These are phyloP conservation scores for Backusella psychrophila DNA, from an alignment of 192 early-diverging fungal species.

Conservation along the genomic window DNA sequence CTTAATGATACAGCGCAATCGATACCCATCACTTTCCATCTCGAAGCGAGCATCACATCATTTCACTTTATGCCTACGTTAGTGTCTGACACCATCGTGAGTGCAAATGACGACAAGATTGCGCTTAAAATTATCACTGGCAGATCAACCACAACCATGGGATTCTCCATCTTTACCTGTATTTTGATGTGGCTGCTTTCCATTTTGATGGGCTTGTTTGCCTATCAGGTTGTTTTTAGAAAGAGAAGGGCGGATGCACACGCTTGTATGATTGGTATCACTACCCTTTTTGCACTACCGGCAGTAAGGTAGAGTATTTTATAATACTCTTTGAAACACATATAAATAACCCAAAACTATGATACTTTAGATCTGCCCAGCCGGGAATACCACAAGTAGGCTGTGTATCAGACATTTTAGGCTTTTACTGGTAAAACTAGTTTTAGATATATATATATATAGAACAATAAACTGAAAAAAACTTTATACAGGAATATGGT, in stretches of 20 bases:
- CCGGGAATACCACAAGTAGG: constrained; percentile 45
- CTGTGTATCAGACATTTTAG: constrained; percentile 46
- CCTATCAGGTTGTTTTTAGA: constrained; percentile 40
- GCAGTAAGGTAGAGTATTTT: constrained; percentile 12
- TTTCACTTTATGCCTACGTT: constrained; percentile 43
- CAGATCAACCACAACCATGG: constrained; percentile 44
- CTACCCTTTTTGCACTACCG: constrained; percentile 42
- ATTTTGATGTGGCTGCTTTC: constrained; percentile 49
- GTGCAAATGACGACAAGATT: constrained; percentile 32
- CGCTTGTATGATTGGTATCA: constrained; percentile 42
- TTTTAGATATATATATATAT: background rate
- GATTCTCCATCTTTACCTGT: constrained; percentile 47
- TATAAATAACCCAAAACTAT: background rate
- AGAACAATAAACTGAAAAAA: background rate
- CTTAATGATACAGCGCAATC: constrained; percentile 35
- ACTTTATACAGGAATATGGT: constrained; percentile 41
- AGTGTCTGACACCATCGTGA: background rate
- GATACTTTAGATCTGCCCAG: constrained; percentile 35
- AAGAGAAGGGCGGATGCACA: constrained; percentile 41
- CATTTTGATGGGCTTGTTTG: constrained; percentile 42
- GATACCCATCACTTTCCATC: constrained; percentile 42
- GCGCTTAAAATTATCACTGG: constrained; percentile 41
- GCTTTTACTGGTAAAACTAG: constrained; percentile 43
- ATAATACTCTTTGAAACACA: background rate
- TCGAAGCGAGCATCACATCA: constrained; percentile 42